Evolutionary conservation across 148 eudicot species (phyloP).

Genomic region (Dysphania ambrosioides): DNA sequence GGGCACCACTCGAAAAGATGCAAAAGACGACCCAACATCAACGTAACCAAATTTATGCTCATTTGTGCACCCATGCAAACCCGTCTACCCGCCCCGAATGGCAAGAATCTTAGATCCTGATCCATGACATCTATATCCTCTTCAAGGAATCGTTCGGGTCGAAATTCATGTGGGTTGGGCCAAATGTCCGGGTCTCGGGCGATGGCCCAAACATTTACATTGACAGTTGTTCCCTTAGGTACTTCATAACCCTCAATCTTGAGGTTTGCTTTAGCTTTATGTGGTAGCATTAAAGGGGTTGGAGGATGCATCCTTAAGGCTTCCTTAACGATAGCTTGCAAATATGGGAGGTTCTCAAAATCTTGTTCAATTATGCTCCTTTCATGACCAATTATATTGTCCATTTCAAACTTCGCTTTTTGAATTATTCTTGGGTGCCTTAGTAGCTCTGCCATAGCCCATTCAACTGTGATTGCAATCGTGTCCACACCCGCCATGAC

Average conservation of each 20-base stretch:
- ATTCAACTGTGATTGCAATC: slow-evolving; percentile 26
- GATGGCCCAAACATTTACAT: slow-evolving; percentile 33
- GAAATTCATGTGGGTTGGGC: slow-evolving; percentile 31
- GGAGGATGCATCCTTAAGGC: slow-evolving; percentile 37
- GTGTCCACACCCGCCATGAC: slow-evolving; percentile 36
- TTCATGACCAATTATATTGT: slow-evolving; percentile 23
- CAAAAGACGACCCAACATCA: slow-evolving; percentile 31
- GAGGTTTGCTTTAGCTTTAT: slow-evolving; percentile 24
- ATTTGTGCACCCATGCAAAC: slow-evolving; percentile 32
- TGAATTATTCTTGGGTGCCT: slow-evolving; percentile 28
- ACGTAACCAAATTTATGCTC: slow-evolving; percentile 25
- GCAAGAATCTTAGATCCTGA: slow-evolving; percentile 31
- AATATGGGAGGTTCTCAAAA: slow-evolving; percentile 28
- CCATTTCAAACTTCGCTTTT: slow-evolving; percentile 32
- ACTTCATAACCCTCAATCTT: slow-evolving; percentile 33
- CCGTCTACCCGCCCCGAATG: slow-evolving; percentile 38
- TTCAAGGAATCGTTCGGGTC: slow-evolving; percentile 33
- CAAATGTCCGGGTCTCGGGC: slow-evolving; percentile 32
- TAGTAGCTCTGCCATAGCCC: slow-evolving; percentile 37
- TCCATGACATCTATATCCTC: slow-evolving; percentile 36
- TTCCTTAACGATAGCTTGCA: slow-evolving; percentile 34
- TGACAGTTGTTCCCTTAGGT: slow-evolving; percentile 26
- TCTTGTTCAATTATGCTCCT: slow-evolving; percentile 27
- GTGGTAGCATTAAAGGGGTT: slow-evolving; percentile 35
- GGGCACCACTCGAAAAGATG: slow-evolving; percentile 30